These are phyloP conservation scores for Pachysandra terminalis DNA, from an alignment of 164 flowering plant species.

Conservation along the genomic window DNA sequence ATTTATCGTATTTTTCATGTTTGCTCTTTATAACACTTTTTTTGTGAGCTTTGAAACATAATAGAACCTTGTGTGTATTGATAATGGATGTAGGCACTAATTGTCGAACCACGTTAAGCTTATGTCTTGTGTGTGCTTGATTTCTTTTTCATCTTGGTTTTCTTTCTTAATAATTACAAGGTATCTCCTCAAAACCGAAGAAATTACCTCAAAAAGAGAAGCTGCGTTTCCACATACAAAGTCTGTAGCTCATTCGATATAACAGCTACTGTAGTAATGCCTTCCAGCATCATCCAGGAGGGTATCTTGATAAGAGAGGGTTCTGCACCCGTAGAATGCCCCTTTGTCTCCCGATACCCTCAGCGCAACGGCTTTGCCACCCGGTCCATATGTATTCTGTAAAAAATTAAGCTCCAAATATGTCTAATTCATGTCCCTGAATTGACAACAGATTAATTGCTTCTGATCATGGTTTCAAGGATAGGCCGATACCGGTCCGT, in stretches of 20 bases:
- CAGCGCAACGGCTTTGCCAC: constrained; percentile 58
- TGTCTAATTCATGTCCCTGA: not conserved
- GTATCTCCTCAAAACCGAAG: too few relatives aligned
- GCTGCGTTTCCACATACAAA: constrained; percentile 74
- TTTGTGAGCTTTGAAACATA: too few relatives aligned
- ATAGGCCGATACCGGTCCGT: too few relatives aligned
- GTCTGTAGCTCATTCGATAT: constrained; percentile 74
- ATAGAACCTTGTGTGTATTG: too few relatives aligned
- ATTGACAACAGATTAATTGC: not conserved
- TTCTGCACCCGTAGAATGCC: constrained; percentile 61
- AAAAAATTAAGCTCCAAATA: not conserved
- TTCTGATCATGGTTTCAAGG: too few relatives aligned
- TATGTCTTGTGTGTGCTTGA: too few relatives aligned
- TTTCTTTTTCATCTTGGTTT: too few relatives aligned
- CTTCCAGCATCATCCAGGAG: constrained; percentile 61
- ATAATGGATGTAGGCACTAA: too few relatives aligned
- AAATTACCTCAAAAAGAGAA: constrained; percentile 60
- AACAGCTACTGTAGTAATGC: constrained; percentile 66
- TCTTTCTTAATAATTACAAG: too few relatives aligned
- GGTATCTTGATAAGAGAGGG: constrained; percentile 61
- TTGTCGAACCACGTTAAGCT: too few relatives aligned
- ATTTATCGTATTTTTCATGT: too few relatives aligned
- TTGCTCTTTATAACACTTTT: too few relatives aligned
- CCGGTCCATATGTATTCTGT: constrained; percentile 49
- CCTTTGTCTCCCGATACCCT: constrained; percentile 64